These are phyloP conservation scores for Raphanus raphanistrum DNA, from an alignment of 345 rosid species.

Conservation along the genomic window DNA sequence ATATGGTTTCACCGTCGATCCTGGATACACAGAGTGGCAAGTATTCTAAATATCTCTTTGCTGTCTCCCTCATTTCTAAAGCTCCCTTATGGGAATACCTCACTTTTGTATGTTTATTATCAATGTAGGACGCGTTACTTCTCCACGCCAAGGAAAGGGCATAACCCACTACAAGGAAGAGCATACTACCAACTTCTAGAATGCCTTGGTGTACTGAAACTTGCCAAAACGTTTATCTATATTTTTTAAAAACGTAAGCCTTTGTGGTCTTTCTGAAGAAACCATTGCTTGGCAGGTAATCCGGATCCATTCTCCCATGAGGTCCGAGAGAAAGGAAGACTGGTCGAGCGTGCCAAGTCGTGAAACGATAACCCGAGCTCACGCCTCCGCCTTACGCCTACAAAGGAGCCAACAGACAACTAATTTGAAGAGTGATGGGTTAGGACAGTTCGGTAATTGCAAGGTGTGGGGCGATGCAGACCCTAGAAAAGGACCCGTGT, in stretches of 20 bases:
- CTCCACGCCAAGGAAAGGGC: slow-evolving; percentile 91
- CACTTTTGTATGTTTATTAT: neutral
- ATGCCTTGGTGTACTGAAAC: slow-evolving; percentile 80
- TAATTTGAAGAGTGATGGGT: slow-evolving; percentile 36
- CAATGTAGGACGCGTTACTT: slow-evolving; percentile 84
- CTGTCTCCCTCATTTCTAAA: neutral
- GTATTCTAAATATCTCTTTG: slow-evolving; percentile 25
- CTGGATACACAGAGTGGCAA: slow-evolving; percentile 81
- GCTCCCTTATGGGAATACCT: neutral
- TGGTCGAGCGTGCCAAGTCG: slow-evolving; percentile 88
- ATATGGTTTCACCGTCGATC: slow-evolving; percentile 76
- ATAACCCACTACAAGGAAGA: slow-evolving; percentile 97
- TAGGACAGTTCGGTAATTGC: slow-evolving; percentile 81
- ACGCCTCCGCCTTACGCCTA: slow-evolving; percentile 72
- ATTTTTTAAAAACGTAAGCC: neutral
- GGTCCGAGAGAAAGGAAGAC: slow-evolving; percentile 68
- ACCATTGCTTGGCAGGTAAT: slow-evolving; percentile 57
- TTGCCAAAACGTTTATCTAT: neutral
- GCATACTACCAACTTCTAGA: slow-evolving; percentile 96
- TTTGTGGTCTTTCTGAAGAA: slow-evolving; percentile 17
- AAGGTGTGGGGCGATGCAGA: slow-evolving; percentile 85
- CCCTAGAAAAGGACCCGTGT: slow-evolving; percentile 56
- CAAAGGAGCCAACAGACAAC: slow-evolving; percentile 53
- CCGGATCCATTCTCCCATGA: slow-evolving; percentile 94
- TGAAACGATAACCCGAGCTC: slow-evolving; percentile 71